Base-by-base conservation (phyloP, 2,329 filamentous ascomycete genomes). In the Ophiostoma triangulosporum region DNA sequence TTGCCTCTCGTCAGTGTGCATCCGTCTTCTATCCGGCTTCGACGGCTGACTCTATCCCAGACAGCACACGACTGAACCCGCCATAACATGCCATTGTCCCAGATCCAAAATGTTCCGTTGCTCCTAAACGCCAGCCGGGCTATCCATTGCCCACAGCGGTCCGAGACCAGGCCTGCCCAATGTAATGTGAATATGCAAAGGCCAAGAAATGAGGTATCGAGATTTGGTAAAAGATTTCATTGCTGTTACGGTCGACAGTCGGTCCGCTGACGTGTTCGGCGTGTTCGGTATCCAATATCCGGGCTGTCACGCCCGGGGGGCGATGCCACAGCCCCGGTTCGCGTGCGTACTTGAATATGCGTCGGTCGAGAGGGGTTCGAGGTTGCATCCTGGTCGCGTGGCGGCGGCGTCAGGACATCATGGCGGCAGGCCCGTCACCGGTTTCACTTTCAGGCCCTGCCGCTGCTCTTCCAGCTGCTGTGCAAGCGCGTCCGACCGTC, bases 401-500 rank as follows among this genome's bases (percentile, higher is more conserved):
- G n/a, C n/a, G n/a, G n/a, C n/a, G 32, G n/a, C 11, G 11, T 14
- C 11, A 46, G 22, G 8, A 9, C 31, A 27, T 58, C 54, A 58
- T 50, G 56, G 55, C 26, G 56, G 54, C 58, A 57, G 53, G 68
- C 78, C 69, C 80, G 95, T 29, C 14, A 33, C 91, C 86, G 98
- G 93, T 74, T 97, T 97, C 72, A 97, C 97, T 72, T 97, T 98
- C 66, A 97, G 96, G 2, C 89, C 94, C 60, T 90, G 88, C 24
- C 97, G 89, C 69, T 98, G 93, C 33, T 82, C 77, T 61, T 93
- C 95, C 51, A 98, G 76, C 59, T 91, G 86, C 58, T 89, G 83
- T 55, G 88, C 87, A 62, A 89, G 86, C 53, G 76, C 77, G 61
- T 97, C 91, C 56, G 91, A 87, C 46, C 81, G 80, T 67, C 94